phyloP scores from a whole-genome alignment of 768 basidiomycete species.

The Exidia glandulosa region DNA sequence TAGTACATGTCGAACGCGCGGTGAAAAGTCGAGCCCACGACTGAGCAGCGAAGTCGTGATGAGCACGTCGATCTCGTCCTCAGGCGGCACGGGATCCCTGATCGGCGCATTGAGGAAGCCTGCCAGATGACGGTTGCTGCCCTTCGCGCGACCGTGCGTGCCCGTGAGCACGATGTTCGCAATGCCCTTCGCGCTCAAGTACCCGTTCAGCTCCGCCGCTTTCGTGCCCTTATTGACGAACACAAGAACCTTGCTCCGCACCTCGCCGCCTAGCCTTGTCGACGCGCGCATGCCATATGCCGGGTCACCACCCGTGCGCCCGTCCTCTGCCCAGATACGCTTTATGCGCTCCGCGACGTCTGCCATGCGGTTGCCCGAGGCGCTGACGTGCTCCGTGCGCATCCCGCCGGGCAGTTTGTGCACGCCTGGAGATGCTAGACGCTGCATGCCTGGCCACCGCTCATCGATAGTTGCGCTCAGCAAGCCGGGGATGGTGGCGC shows the following conservation, averaged over 20 bases:
- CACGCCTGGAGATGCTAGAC: slow-evolving; percentile 61
- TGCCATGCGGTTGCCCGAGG: slow-evolving; percentile 68
- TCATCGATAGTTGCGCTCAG: slow-evolving; percentile 15
- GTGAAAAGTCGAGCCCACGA: slow-evolving; percentile 79
- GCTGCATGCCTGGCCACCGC: slow-evolving; percentile 14
- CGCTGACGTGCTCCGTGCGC: slow-evolving; percentile 58
- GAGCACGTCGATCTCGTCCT: slow-evolving; percentile 47
- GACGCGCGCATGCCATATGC: not conserved
- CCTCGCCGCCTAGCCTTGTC: slow-evolving; percentile 7
- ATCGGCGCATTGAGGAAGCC: slow-evolving; percentile 45
- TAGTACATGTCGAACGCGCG: slow-evolving; percentile 69
- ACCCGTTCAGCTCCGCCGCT: slow-evolving; percentile 49
- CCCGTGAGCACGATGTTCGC: slow-evolving; percentile 57
- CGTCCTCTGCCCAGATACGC: slow-evolving; percentile 52
- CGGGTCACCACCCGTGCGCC: slow-evolving; percentile 3
- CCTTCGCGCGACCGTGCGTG: slow-evolving; percentile 43
- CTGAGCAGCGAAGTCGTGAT: slow-evolving; percentile 87
- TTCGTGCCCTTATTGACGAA: slow-evolving; percentile 73
- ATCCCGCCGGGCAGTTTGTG: slow-evolving; percentile 68
- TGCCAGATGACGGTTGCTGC: slow-evolving; percentile 66
- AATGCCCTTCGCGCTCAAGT: slow-evolving; percentile 50
- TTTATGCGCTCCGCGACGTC: slow-evolving; percentile 70
- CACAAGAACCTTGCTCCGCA: slow-evolving; percentile 59
- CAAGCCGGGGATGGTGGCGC: slow-evolving; percentile 78
- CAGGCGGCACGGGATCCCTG: not conserved